Conservation (phyloP, 352 stramenopile genomes). For the Thalassiosira hispida region DNA sequence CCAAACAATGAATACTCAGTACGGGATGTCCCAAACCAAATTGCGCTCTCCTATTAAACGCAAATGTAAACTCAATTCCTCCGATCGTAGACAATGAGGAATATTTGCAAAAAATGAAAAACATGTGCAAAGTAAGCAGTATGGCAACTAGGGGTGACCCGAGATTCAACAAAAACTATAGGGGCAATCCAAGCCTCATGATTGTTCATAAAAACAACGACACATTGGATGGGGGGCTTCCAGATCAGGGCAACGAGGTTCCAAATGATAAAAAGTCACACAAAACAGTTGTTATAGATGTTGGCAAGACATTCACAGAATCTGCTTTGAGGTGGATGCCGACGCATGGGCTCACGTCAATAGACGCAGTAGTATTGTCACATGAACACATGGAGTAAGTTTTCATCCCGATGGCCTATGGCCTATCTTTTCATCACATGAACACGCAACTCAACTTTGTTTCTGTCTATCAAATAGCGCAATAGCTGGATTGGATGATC, state of each 20-base stretch:
- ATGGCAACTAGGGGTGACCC: slow-evolving; percentile 72
- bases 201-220: slow-evolving; percentile 65
- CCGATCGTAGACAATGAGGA: slow-evolving; percentile 12
- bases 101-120: slow-evolving; percentile 31
- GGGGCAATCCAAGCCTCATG: slow-evolving; percentile 80
- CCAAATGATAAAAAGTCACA: not conserved
- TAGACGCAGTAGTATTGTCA: slow-evolving; percentile 81
- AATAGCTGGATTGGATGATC: slow-evolving; percentile 76
- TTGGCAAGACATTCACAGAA: slow-evolving; percentile 85
- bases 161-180: slow-evolving; percentile 81
- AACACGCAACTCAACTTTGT: not conserved
- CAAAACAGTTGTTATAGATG: slow-evolving; percentile 81
- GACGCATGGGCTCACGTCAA: slow-evolving; percentile 48
- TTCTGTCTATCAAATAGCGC: slow-evolving; percentile 50
- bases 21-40: slow-evolving; percentile 77
- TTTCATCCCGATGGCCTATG: no score
- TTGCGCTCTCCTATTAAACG: slow-evolving; percentile 72
- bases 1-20: not conserved
- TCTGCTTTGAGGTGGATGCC: slow-evolving; percentile 79
- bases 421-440: not conserved
- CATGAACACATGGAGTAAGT: slow-evolving; percentile 79
- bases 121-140: slow-evolving; percentile 61
- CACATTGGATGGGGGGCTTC: slow-evolving; percentile 21
- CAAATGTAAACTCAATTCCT: slow-evolving; percentile 16
- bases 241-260: slow-evolving; percentile 8